These are phyloP conservation scores for Backusella circina DNA, from an alignment of 192 early-diverging fungal genomes.

Conservation along the genomic window DNA sequence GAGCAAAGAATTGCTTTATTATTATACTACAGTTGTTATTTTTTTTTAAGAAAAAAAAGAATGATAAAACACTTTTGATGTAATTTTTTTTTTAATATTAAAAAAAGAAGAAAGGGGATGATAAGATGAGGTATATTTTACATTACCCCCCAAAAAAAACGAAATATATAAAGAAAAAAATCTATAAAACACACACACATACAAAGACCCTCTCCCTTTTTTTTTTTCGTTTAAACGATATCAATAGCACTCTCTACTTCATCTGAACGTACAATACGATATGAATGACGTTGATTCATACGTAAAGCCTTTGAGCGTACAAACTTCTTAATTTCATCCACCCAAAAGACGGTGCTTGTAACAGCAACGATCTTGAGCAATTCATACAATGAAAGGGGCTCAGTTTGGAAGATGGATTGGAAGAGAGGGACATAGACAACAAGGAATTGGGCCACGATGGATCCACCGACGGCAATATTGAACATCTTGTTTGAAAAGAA, in stretches of 20 bases:
- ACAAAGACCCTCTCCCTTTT: neutral
- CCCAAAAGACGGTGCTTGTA: conserved; percentile 77
- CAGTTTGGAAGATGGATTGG: conserved; percentile 92
- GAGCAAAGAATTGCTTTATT: no score
- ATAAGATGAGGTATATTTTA: neutral
- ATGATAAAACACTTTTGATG: neutral
- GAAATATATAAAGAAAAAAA: neutral
- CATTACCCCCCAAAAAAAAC: neutral
- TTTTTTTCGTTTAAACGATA: neutral
- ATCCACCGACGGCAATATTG: conserved; percentile 78
- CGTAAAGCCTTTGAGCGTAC: neutral
- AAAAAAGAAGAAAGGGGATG: neutral
- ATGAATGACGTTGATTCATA: neutral
- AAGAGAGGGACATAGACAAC: conserved; percentile 90
- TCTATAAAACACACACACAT: no score
- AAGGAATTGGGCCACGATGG: conserved; percentile 79
- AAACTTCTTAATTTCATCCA: conserved; percentile 58
- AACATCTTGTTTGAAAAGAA: conserved; percentile 87
- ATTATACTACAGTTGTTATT: neutral
- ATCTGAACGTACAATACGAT: conserved; percentile 1
- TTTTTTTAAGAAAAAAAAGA: neutral
- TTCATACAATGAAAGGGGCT: conserved; percentile 74
- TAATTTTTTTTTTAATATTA: neutral
- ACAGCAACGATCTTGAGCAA: conserved; percentile 63
- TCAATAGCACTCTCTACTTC: neutral